Conservation (phyloP, 1,139 yeast species). For the Geotrichum restrictum region DNA sequence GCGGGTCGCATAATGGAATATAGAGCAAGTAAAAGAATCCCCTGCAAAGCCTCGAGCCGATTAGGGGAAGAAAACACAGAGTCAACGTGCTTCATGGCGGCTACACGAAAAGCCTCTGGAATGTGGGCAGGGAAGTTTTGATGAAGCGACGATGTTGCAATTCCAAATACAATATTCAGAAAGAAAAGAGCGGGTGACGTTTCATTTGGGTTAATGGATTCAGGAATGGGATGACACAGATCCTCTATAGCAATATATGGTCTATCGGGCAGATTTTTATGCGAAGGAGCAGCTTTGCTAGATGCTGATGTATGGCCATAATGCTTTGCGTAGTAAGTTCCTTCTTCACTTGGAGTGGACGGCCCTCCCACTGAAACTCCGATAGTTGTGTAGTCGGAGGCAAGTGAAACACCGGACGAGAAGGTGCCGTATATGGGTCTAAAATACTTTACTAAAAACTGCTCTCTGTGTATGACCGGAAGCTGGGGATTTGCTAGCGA, state of each 20-base stretch:
- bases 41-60: conserved; percentile 67
- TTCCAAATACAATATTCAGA: conserved; percentile 70
- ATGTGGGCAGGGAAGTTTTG: conserved; percentile 63
- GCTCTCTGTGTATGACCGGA: conserved; percentile 77
- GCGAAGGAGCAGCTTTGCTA: neutral
- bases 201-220: conserved; percentile 13
- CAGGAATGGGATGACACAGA: neutral
- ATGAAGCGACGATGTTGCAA: conserved; percentile 72
- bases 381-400: conserved; percentile 56
- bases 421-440: conserved; percentile 73
- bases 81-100: conserved; percentile 62
- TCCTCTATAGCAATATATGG: neutral
- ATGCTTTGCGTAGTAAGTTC: conserved; percentile 9
- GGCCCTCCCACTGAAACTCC: conserved; percentile 33
- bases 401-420: conserved; percentile 53
- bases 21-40: conserved; percentile 59
- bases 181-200: conserved; percentile 47
- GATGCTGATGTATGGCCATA: neutral
- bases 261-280: neutral
- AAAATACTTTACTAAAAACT: conserved; percentile 60
- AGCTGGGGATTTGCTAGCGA: conserved; percentile 76
- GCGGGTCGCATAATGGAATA: conserved; percentile 54
- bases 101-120: conserved; percentile 66
- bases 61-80: conserved; percentile 56
- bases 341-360: conserved; percentile 1